Evolutionary conservation across 495 filamentous ascomycete species (phyloP).

Genomic region (Pseudomonodictys pantanalensis): DNA sequence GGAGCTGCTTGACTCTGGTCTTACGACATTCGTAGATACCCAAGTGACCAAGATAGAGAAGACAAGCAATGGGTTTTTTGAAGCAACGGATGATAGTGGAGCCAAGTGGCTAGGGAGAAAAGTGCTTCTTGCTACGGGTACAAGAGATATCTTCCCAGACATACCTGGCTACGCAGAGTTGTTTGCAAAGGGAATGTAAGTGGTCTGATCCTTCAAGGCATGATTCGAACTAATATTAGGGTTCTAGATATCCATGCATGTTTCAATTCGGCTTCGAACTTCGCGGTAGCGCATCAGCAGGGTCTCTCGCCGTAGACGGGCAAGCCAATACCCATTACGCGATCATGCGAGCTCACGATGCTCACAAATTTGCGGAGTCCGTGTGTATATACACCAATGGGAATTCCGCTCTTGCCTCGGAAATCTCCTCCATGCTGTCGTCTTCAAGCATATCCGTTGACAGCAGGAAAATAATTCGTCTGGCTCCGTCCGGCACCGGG

Average conservation of each 20-base stretch:
- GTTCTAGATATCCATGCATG: conserved; percentile 17
- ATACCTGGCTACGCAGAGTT: conserved; percentile 18
- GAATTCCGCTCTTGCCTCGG: neutral
- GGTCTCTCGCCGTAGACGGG: conserved; percentile 16
- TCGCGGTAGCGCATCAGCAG: neutral
- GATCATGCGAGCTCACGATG: neutral
- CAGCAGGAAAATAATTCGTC: conserved; percentile 1
- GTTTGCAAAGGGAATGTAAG: conserved; percentile 19
- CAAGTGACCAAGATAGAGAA: conserved; percentile 42
- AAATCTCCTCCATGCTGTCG: neutral
- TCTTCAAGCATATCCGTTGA: neutral
- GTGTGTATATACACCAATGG: conserved; percentile 22
- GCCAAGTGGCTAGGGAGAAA: conserved; percentile 12
- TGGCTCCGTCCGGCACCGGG: neutral
- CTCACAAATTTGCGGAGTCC: neutral
- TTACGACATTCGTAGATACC: neutral
- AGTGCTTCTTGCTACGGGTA: conserved; percentile 15
- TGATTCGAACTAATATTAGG: neutral
- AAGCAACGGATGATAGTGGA: conserved; percentile 4
- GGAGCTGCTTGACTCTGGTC: neutral
- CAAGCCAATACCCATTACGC: neutral
- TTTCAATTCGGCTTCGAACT: conserved; percentile 14
- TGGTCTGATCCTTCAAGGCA: neutral
- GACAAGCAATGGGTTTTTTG: conserved; percentile 40
- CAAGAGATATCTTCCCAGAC: conserved; percentile 15